phyloP scores from a whole-genome alignment of 2,329 filamentous ascomycete genomes.

The Huntiella decipiens region DNA sequence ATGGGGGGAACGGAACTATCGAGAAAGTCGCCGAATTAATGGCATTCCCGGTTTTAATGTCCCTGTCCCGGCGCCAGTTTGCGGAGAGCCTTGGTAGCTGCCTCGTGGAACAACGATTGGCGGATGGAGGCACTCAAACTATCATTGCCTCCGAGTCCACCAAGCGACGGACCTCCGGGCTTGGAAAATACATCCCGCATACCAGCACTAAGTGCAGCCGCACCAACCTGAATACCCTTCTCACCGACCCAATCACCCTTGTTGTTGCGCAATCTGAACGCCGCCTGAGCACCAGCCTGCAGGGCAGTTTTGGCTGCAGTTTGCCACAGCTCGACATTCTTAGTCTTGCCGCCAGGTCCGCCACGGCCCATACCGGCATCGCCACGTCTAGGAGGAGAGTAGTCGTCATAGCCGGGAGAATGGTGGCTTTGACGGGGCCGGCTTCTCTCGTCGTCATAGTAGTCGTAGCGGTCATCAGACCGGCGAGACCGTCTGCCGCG shows the following conservation, averaged over 20 bases:
- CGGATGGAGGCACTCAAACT: constrained; percentile 4
- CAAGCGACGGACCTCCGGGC: constrained; percentile 1
- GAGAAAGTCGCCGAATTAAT: neutral
- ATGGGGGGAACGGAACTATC: neutral
- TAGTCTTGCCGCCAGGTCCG: constrained; percentile 3
- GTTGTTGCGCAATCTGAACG: constrained; percentile 26
- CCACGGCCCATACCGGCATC: neutral
- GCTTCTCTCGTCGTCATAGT: constrained; percentile 6
- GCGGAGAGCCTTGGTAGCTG: constrained; percentile 8
- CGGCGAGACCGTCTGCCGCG: constrained; percentile 5
- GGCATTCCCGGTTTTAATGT: neutral
- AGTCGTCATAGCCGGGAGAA: constrained; percentile 8
- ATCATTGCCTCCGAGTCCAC: constrained; percentile 7
- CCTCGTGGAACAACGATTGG: constrained; percentile 8
- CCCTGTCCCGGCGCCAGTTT: constrained; percentile 2
- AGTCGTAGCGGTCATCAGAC: constrained; percentile 4
- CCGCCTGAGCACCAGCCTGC: constrained; percentile 28
- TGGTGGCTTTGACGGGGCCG: neutral
- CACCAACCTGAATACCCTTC: constrained; percentile 30
- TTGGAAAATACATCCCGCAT: constrained; percentile 25
- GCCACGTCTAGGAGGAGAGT: neutral
- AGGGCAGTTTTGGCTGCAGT: constrained; percentile 28
- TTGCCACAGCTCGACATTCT: constrained; percentile 13
- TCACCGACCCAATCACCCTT: constrained; percentile 27
- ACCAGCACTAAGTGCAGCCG: constrained; percentile 29